Conservation (phyloP, 306 rosid genomes). For the Prunus fruticosa region DNA sequence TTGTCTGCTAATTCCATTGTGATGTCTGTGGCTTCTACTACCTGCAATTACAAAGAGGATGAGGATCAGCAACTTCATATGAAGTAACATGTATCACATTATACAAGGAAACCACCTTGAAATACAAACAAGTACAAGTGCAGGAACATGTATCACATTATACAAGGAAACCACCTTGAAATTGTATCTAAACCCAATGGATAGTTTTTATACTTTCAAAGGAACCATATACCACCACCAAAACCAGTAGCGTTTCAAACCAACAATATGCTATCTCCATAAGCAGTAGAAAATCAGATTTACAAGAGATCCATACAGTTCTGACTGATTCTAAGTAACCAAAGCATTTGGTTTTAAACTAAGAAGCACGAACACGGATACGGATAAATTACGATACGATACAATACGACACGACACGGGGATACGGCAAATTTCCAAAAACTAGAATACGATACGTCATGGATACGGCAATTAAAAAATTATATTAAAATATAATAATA, state of each 20-base stretch:
- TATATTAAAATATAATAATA: too few relatives aligned
- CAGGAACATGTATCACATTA: background rate
- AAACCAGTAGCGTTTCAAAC: background rate
- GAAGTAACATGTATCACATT: background rate
- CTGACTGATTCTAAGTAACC: background rate
- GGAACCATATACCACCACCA: background rate
- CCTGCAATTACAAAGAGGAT: conserved; percentile 39
- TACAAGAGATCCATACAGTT: background rate
- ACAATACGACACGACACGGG: too few relatives aligned
- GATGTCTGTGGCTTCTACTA: conserved; percentile 21
- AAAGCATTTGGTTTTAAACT: background rate
- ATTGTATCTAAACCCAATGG: background rate
- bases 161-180: background rate
- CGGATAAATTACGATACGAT: too few relatives aligned
- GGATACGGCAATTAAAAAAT: too few relatives aligned
- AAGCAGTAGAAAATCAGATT: too few relatives aligned
- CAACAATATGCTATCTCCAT: background rate
- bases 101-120: background rate
- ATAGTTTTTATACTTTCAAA: too few relatives aligned
- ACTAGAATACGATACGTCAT: too few relatives aligned
- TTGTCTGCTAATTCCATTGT: conserved; percentile 83
- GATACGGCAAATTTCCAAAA: too few relatives aligned
- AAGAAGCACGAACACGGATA: too few relatives aligned
- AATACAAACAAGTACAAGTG: background rate
- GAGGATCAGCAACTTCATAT: conserved; percentile 6